Evolutionary conservation across 805 yeast species (phyloP).

Genomic region (Lachancea quebecensis): DNA sequence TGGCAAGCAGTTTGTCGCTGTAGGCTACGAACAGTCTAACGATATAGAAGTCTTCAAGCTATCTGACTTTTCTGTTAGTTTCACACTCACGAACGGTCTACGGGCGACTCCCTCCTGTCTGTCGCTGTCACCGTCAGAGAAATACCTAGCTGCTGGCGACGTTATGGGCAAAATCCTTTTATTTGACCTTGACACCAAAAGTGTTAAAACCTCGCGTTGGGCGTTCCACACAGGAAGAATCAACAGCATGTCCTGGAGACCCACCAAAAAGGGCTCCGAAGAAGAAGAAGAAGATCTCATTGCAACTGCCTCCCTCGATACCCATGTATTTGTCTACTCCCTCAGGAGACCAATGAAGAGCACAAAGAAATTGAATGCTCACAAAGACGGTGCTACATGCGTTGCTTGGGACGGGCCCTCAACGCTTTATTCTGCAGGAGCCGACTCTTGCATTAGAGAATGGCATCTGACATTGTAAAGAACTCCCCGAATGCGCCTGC

Average conservation of each 20-base stretch:
- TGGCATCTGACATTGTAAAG: conserved; percentile 43
- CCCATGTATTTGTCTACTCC: conserved; percentile 72
- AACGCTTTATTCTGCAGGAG: conserved; percentile 61
- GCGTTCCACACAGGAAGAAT: conserved; percentile 86
- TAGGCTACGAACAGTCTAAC: conserved; percentile 41
- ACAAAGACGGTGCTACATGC: conserved; percentile 76
- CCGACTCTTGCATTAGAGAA: conserved; percentile 70
- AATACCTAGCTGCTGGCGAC: conserved; percentile 78
- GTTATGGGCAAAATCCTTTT: conserved; percentile 78
- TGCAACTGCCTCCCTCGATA: conserved; percentile 78
- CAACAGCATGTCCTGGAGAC: conserved; percentile 67
- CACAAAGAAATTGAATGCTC: conserved; percentile 69
- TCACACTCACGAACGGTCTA: conserved; percentile 36
- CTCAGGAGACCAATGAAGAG: conserved; percentile 73
- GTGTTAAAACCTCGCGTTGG: conserved; percentile 82
- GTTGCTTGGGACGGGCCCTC: conserved; percentile 58
- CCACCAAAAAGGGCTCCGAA: conserved; percentile 7
- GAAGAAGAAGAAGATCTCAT: conserved; percentile 58
- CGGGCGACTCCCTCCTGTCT: conserved; percentile 59
- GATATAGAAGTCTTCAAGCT: conserved; percentile 36
- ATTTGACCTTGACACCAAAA: conserved; percentile 47
- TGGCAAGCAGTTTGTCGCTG: conserved; percentile 38
- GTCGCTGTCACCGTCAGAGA: conserved; percentile 63
- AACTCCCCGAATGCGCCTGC: neutral
- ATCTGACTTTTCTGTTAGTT: conserved; percentile 26